Evolutionary conservation across 352 stramenopile species (phyloP).

Genomic region (Globisporangium uncinulatum): DNA sequence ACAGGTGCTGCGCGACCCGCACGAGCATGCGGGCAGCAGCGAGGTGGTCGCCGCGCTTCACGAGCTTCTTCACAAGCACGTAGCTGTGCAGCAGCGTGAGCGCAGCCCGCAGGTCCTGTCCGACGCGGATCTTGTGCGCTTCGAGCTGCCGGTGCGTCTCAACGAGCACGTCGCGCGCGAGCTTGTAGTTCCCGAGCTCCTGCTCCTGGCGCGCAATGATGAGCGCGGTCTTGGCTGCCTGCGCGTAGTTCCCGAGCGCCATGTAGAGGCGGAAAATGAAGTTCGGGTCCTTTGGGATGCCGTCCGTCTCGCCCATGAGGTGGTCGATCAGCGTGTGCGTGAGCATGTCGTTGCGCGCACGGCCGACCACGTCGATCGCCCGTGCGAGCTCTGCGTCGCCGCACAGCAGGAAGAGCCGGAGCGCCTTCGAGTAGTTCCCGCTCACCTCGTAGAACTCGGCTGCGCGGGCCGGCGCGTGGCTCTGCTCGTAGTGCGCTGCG

Average conservation of each 20-base stretch:
- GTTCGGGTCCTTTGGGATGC: conserved; percentile 92
- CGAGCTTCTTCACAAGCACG: conserved; percentile 91
- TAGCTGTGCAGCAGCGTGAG: conserved; percentile 94
- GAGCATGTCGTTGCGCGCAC: conserved; percentile 91
- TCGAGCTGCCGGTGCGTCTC: conserved; percentile 87
- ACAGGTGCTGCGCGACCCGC: conserved; percentile 88
- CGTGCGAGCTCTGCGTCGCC: conserved; percentile 80
- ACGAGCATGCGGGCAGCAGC: conserved; percentile 87
- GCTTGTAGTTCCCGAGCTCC: conserved; percentile 91
- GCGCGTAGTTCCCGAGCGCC: conserved; percentile 90
- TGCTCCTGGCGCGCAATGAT: conserved; percentile 93
- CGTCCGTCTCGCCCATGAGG: conserved; percentile 93
- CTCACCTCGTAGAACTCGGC: conserved; percentile 89
- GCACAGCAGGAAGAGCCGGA: conserved; percentile 88
- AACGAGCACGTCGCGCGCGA: conserved; percentile 88
- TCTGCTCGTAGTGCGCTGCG: conserved; percentile 88
- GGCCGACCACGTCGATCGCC: conserved; percentile 92
- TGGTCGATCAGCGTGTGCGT: conserved; percentile 94
- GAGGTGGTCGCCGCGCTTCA: conserved; percentile 83
- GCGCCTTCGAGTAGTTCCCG: conserved; percentile 88
- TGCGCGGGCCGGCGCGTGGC: conserved; percentile 61
- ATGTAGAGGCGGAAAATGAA: conserved; percentile 95
- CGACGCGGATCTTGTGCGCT: conserved; percentile 83
- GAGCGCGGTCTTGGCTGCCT: conserved; percentile 91
- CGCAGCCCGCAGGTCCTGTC: conserved; percentile 76